These are phyloP conservation scores for Dipteronia sinensis DNA, from an alignment of 345 rosid species.

Conservation along the genomic window DNA sequence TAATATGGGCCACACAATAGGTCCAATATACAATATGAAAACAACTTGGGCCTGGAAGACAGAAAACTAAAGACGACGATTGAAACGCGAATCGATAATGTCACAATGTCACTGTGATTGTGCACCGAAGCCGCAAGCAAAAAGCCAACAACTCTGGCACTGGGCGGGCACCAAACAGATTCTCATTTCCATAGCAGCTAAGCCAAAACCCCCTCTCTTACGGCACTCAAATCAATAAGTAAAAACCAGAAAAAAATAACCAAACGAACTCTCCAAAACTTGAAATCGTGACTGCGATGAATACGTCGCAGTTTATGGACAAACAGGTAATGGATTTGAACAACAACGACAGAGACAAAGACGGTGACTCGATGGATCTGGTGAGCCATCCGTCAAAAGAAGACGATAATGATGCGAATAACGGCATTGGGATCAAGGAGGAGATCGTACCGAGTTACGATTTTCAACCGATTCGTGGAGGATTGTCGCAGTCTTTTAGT, in stretches of 20 bases:
- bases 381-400: slow-evolving; percentile 51
- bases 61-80: too few relatives aligned
- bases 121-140: too few relatives aligned
- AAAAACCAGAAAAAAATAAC: neutral
- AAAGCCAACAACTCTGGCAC: too few relatives aligned
- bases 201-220: neutral
- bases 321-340: slow-evolving; percentile 83
- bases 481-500: slow-evolving; percentile 39
- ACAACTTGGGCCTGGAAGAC: too few relatives aligned
- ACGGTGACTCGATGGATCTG: slow-evolving; percentile 55
- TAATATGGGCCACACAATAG: too few relatives aligned
- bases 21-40: too few relatives aligned
- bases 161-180: neutral
- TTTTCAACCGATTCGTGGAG: slow-evolving; percentile 74
- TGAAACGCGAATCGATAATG: too few relatives aligned
- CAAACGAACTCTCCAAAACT: neutral
- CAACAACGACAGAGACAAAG: slow-evolving; percentile 9
- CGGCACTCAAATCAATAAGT: neutral
- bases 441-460: slow-evolving; percentile 85
- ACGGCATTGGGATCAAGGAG: slow-evolving; percentile 47
- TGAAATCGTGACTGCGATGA: slow-evolving; percentile 40
- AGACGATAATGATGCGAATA: slow-evolving; percentile 25
- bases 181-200: neutral
- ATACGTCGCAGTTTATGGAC: slow-evolving; percentile 67
- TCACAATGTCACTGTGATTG: too few relatives aligned